Evolutionary conservation across 73 alveolate species (phyloP), one percentile per base, ranked within the genome.

Genomic region (Blepharisma japonicum): DNA sequence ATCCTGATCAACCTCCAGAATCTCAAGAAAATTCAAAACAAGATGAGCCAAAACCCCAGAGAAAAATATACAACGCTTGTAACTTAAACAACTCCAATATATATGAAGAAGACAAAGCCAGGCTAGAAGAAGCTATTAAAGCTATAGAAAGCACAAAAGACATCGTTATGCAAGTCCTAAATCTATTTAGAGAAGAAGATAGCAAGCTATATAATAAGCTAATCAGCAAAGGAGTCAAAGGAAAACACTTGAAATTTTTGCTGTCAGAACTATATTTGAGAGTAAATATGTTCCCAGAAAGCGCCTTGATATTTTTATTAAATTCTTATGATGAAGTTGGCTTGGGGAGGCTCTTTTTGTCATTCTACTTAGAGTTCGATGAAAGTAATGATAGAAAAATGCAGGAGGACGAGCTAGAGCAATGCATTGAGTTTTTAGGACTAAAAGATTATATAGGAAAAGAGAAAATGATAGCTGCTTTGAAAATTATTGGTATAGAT

Each of bases 321-420:
- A 61, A 61, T 25, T 61, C 74, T 1, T 61, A 61, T 25, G 74
- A 61, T 5, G 74, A 61, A 61, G 23, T 3, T 9, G 74, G 74
- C 11, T 14, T 61, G 11, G 11, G 48, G 14, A n/a, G 74, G 5
- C 74, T 61, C 5, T 61, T 61, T 25, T 39, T 14, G 23, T n/a
- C 38, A 9, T 61, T 61, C 5, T 61, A 61, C 46, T 39, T 61
- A 25, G 74, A 61, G 5, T 61, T 61, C 48, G 74, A 61, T 39
- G 18, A 0, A n/a, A 61, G 23, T 61, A 25, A 25, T n/a, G 74
- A 61, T 61, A 0, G 14, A 20, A 61, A 61, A 61, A 61, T 61
- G 74, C 74, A 61, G 23, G 23, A 14, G n/a, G 74, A 61, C 46
- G 74, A 61, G 23, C 74, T 61, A 2, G 74, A 61, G 46, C 38